Conservation (phyloP, 2,329 filamentous ascomycete genomes). For the Erysiphe neolycopersici region DNA sequence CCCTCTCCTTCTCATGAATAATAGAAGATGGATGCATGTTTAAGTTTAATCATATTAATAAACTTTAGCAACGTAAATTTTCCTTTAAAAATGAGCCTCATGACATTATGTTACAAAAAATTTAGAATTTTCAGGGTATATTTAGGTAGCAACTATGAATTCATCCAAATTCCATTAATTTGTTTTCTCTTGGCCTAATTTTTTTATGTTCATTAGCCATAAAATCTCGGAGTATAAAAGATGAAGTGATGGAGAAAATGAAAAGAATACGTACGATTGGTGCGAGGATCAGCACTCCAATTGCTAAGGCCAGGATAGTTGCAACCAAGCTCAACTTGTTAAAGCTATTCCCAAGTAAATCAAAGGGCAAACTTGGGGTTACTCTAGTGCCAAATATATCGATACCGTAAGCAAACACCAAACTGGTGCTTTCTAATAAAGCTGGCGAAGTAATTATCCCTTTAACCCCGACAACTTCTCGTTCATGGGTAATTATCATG, state of each 20-base stretch:
- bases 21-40: too few species aligned
- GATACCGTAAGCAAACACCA: slow-evolving; percentile 67
- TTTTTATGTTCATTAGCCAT: background rate
- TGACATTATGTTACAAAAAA: background rate
- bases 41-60: too few species aligned
- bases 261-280: slow-evolving; percentile 47
- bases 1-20: too few species aligned
- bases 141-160: background rate
- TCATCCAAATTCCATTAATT: slow-evolving; percentile 35
- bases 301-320: slow-evolving; percentile 56
- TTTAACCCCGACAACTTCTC: slow-evolving; percentile 52
- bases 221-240: slow-evolving; percentile 5
- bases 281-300: slow-evolving; percentile 50
- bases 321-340: slow-evolving; percentile 64
- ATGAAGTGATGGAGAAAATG: too few species aligned
- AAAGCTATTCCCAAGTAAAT: slow-evolving; percentile 80
- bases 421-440: slow-evolving; percentile 68
- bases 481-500: slow-evolving; percentile 52
- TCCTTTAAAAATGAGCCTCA: too few species aligned
- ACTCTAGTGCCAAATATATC: slow-evolving; percentile 75
- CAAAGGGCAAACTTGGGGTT: slow-evolving; percentile 71
- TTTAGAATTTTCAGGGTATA: background rate
- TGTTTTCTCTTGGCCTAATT: slow-evolving; percentile 34
- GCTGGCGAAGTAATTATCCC: slow-evolving; percentile 51
- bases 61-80: too few species aligned